Conservation (phyloP, 2,329 filamentous ascomycete genomes). For the Diplodia intermedia region DNA sequence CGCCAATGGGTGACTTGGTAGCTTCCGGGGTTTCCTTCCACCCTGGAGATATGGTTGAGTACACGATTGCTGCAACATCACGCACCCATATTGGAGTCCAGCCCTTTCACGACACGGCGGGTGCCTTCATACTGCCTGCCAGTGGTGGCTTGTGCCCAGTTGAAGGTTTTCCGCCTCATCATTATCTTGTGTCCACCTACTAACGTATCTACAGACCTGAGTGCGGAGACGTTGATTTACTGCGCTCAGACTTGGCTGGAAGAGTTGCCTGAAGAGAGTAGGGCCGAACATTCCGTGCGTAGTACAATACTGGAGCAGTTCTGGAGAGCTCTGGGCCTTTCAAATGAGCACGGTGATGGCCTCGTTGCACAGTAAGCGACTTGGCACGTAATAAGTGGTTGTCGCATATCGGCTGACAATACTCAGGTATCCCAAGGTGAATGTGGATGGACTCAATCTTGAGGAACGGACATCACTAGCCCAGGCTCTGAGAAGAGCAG, state of each 20-base stretch:
- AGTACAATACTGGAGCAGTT: slow-evolving; percentile 18
- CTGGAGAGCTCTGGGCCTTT: slow-evolving; percentile 19
- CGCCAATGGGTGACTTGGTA: slow-evolving; percentile 55
- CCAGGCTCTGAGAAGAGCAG: slow-evolving; percentile 37
- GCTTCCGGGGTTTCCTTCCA: slow-evolving; percentile 61
- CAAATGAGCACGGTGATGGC: not conserved
- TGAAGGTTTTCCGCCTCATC: slow-evolving; percentile 30
- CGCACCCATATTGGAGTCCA: slow-evolving; percentile 36
- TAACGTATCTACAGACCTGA: slow-evolving; percentile 34
- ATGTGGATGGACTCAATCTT: not conserved
- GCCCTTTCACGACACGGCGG: slow-evolving; percentile 4
- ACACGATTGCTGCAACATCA: slow-evolving; percentile 58
- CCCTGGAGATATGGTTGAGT: slow-evolving; percentile 65
- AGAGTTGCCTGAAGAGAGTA: slow-evolving; percentile 36
- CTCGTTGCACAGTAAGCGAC: not conserved
- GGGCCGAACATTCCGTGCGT: slow-evolving; percentile 7
- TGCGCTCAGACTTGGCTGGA: slow-evolving; percentile 46
- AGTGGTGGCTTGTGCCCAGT: slow-evolving; percentile 32
- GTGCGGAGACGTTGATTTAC: slow-evolving; percentile 45
- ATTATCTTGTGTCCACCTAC: not conserved
- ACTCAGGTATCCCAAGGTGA: not conserved
- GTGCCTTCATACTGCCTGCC: slow-evolving; percentile 25
- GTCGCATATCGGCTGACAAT: not conserved
- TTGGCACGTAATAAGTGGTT: no score
- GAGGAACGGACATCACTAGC: slow-evolving; percentile 12